Conservation (phyloP, 495 filamentous ascomycete genomes). For the Lasiosphaeria hispida region DNA sequence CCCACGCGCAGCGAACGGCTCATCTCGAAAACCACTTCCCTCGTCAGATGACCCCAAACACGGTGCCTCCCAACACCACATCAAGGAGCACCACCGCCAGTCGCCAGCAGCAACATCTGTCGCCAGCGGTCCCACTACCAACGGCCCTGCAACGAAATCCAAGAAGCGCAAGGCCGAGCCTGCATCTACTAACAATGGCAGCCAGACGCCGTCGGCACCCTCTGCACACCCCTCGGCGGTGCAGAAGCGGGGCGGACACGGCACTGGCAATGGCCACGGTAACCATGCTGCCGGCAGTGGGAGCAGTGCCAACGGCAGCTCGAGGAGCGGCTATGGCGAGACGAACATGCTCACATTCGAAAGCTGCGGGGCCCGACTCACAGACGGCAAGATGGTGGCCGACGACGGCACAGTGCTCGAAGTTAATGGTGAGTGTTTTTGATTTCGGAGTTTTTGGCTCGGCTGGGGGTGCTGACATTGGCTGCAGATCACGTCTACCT, state of each 20-base stretch:
- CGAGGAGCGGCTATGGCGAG: constrained; percentile 39
- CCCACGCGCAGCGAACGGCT: constrained; percentile 25
- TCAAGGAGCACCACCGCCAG: constrained; percentile 26
- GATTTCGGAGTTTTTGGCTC: constrained; percentile 1
- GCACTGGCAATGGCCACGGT: constrained; percentile 32
- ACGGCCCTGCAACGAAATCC: constrained; percentile 39
- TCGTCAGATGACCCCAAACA: constrained; percentile 30
- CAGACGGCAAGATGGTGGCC: constrained; percentile 75
- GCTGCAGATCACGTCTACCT: constrained; percentile 90
- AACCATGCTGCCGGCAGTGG: constrained; percentile 28
- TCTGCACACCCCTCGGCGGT: constrained; percentile 29
- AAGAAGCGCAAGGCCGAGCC: constrained; percentile 76
- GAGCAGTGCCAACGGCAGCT: not conserved
- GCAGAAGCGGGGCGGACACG: constrained; percentile 34
- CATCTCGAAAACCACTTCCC: constrained; percentile 34
- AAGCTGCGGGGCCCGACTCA: constrained; percentile 61
- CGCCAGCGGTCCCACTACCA: constrained; percentile 48
- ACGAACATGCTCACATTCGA: constrained; percentile 90
- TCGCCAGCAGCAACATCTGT: constrained; percentile 14
- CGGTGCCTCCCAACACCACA: constrained; percentile 19
- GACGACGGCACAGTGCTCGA: constrained; percentile 85
- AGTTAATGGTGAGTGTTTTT: constrained; percentile 72
- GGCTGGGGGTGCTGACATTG: constrained; percentile 26
- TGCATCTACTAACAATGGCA: constrained; percentile 38
- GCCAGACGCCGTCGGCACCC: constrained; percentile 50